Percentiles rank a stretch among this genome's conserved stretches.
phyloP scores from a whole-genome alignment of 2,329 filamentous ascomycete species.

The Graphilbum ipis-grandicollis region DNA sequence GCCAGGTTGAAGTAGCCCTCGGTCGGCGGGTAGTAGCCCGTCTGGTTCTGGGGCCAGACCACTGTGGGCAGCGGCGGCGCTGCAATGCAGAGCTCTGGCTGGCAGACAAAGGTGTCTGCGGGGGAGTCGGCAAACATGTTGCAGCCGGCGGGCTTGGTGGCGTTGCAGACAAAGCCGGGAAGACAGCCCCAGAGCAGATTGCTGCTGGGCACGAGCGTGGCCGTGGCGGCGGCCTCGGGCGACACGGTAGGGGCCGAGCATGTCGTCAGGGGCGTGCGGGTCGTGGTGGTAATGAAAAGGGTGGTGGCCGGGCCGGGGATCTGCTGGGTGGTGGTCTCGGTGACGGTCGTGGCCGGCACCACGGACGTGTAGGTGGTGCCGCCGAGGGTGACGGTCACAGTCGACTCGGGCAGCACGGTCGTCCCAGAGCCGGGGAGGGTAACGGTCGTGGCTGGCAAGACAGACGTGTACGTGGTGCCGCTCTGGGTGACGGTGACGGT shows the following conservation, averaged over 20 bases:
- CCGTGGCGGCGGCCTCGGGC: constrained; percentile 4
- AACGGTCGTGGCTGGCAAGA: too few relatives aligned
- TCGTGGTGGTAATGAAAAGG: constrained; percentile 16
- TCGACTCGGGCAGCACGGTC: constrained; percentile 6
- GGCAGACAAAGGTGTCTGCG: constrained; percentile 26
- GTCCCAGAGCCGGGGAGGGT: too few relatives aligned
- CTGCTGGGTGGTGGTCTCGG: constrained; percentile 1
- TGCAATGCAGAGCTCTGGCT: constrained; percentile 23
- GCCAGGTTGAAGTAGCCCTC: constrained; percentile 48
- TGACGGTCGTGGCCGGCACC: constrained; percentile 4
- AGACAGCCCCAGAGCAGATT: constrained; percentile 34
- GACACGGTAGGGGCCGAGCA: constrained; percentile 25
- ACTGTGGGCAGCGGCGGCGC: constrained; percentile 20
- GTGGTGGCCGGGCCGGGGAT: constrained; percentile 4
- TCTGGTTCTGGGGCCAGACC: constrained; percentile 26
- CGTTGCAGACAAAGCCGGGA: constrained; percentile 34
- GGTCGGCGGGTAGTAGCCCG: constrained; percentile 32
- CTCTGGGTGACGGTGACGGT: too few relatives aligned
- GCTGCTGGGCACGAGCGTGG: constrained; percentile 17
- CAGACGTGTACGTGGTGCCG: too few relatives aligned
- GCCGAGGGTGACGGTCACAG: constrained; percentile 3
- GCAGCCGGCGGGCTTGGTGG: constrained; percentile 30
- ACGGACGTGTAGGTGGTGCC: constrained; percentile 5
- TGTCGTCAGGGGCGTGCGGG: constrained; percentile 16
- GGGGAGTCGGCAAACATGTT: constrained; percentile 33